Conservation (phyloP, 495 filamentous ascomycete species). For the Tuber aestivum region DNA sequence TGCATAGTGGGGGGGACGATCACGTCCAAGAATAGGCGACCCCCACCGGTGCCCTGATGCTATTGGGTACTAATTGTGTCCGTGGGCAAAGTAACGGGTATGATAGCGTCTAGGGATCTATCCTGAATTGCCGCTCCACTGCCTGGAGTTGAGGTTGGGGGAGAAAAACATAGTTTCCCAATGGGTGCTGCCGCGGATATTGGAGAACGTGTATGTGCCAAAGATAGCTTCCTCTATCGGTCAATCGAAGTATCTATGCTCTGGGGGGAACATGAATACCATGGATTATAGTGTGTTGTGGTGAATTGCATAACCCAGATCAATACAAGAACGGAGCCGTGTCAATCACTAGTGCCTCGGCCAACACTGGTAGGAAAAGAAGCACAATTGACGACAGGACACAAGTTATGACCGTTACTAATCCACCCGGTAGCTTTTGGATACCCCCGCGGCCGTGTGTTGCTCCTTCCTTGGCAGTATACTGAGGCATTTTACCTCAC, state of each 20-base stretch:
- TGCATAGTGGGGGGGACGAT: conserved; percentile 19
- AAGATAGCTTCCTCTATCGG: not conserved
- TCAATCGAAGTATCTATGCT: not conserved
- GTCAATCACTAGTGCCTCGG: too few relatives aligned
- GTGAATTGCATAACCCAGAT: too few relatives aligned
- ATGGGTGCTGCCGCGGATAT: conserved; percentile 21
- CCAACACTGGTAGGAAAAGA: too few relatives aligned
- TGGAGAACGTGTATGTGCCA: conserved; percentile 27
- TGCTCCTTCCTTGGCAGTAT: not conserved
- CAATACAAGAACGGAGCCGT: too few relatives aligned
- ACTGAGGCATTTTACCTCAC: not conserved
- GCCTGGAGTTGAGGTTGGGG: conserved; percentile 1
- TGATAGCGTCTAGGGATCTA: conserved; percentile 2
- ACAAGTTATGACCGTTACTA: not conserved
- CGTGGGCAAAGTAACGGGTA: not conserved
- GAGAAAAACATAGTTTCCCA: conserved; percentile 13
- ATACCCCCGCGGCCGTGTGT: not conserved
- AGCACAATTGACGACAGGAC: not conserved
- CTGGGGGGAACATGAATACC: not conserved
- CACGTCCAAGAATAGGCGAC: conserved; percentile 26
- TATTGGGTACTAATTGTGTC: too few relatives aligned
- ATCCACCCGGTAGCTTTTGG: not conserved
- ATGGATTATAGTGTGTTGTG: too few relatives aligned
- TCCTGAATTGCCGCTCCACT: conserved; percentile 12
- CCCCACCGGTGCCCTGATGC: not conserved